A percentile compares a stretch with the other conserved stretches of the same genome.
phyloP scores from a whole-genome alignment of 2,329 filamentous ascomycete genomes.

The Aspergillus cejpii region DNA sequence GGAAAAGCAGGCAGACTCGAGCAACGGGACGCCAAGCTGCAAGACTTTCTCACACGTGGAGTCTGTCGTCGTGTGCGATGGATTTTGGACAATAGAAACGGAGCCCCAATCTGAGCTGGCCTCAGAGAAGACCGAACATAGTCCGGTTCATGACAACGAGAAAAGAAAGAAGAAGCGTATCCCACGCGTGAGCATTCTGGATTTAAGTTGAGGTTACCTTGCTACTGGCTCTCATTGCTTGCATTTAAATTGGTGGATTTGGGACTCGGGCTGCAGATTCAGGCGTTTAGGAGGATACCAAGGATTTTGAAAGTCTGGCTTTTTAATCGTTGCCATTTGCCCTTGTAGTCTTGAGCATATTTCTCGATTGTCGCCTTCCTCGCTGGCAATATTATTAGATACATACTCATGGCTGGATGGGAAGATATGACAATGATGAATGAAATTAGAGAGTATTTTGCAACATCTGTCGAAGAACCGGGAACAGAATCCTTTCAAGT shows the following conservation, averaged over 20 bases:
- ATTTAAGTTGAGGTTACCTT: conserved; percentile 17
- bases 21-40: neutral
- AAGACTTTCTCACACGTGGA: conserved; percentile 7
- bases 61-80: conserved; percentile 10
- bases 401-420: neutral
- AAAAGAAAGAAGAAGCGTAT: conserved; percentile 26
- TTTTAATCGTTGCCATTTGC: neutral
- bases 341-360: neutral
- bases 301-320: neutral
- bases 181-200: conserved; percentile 31
- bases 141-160: neutral
- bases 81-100: conserved; percentile 11
- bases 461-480: neutral
- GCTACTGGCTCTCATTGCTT: neutral
- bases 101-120: conserved; percentile 3
- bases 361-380: neutral
- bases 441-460: neutral
- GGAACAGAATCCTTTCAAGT: neutral
- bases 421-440: neutral
- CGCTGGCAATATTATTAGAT: too few relatives aligned
- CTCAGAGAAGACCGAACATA: conserved; percentile 3
- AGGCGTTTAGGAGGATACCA: neutral
- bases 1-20: neutral
- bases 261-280: neutral
- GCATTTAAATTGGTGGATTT: neutral